These are phyloP conservation scores for Esteya vermicola DNA, from an alignment of 2,329 filamentous ascomycete species.

Conservation along the genomic window DNA sequence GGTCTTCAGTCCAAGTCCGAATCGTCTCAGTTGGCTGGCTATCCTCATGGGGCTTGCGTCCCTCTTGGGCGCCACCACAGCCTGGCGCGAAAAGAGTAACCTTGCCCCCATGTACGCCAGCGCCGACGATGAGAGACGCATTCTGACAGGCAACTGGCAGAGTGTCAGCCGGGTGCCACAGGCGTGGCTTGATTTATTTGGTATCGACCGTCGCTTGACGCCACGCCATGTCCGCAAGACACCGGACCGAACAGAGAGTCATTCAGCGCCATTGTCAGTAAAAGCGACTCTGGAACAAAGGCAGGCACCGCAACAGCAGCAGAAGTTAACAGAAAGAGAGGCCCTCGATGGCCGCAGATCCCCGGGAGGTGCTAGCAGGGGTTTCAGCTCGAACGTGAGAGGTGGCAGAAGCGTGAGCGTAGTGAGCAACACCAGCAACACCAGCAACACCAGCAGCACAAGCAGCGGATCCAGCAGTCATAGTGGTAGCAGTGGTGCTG, in stretches of 20 bases:
- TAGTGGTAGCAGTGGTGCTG: neutral
- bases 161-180: constrained; percentile 8
- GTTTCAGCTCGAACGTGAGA: too few relatives aligned
- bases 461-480: neutral
- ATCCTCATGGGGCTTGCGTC: constrained; percentile 10
- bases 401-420: too few relatives aligned
- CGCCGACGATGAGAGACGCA: constrained; percentile 10
- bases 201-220: constrained; percentile 3
- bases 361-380: too few relatives aligned
- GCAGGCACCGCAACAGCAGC: too few relatives aligned
- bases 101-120: constrained; percentile 9
- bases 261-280: too few relatives aligned
- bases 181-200: constrained; percentile 11
- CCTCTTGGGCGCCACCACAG: constrained; percentile 9
- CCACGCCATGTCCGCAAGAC: neutral
- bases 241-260: neutral
- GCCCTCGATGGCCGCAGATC: too few relatives aligned
- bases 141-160: constrained; percentile 9
- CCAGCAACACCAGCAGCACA: neutral
- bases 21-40: constrained; percentile 12
- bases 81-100: constrained; percentile 8
- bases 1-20: constrained; percentile 11
- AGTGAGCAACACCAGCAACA: neutral
- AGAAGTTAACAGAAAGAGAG: too few relatives aligned
- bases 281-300: too few relatives aligned